phyloP scores from a whole-genome alignment of 352 stramenopile species.

The Phytophthora lateralis region DNA sequence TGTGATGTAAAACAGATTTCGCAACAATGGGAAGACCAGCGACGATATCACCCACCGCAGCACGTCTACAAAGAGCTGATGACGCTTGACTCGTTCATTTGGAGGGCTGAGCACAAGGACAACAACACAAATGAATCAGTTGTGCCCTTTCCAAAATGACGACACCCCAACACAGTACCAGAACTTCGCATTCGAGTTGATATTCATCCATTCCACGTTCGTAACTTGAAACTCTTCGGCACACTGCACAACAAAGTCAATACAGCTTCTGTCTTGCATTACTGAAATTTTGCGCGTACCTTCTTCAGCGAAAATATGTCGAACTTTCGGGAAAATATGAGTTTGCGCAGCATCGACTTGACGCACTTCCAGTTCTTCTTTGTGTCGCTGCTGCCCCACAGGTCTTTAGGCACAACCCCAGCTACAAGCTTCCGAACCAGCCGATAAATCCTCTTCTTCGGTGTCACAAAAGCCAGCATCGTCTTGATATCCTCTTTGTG shows the following conservation, averaged over 20 bases:
- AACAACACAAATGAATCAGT: slow-evolving; percentile 4
- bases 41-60: slow-evolving; percentile 47
- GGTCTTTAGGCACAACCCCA: slow-evolving; percentile 56
- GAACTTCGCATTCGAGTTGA: slow-evolving; percentile 19
- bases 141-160: not conserved
- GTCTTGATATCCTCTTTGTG: slow-evolving; percentile 58
- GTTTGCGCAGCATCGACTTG: slow-evolving; percentile 46
- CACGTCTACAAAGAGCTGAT: slow-evolving; percentile 45
- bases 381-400: slow-evolving; percentile 45
- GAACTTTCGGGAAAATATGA: slow-evolving; percentile 63
- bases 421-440: slow-evolving; percentile 59
- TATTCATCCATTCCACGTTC: slow-evolving; percentile 48
- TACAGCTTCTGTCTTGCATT: not conserved
- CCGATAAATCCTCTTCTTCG: slow-evolving; percentile 56
- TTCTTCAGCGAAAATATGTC: slow-evolving; percentile 62
- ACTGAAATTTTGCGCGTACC: slow-evolving; percentile 24
- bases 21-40: slow-evolving; percentile 65
- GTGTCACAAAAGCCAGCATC: slow-evolving; percentile 43
- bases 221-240: slow-evolving; percentile 46
- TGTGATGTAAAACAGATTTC: slow-evolving; percentile 78
- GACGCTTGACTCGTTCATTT: slow-evolving; percentile 58
- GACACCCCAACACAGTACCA: slow-evolving; percentile 32
- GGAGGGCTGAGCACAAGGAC: slow-evolving; percentile 41
- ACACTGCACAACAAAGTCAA: slow-evolving; percentile 31
- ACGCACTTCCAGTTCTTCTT: slow-evolving; percentile 64